phyloP scores from a whole-genome alignment of 345 rosid genomes.

The Lepidium africanum region DNA sequence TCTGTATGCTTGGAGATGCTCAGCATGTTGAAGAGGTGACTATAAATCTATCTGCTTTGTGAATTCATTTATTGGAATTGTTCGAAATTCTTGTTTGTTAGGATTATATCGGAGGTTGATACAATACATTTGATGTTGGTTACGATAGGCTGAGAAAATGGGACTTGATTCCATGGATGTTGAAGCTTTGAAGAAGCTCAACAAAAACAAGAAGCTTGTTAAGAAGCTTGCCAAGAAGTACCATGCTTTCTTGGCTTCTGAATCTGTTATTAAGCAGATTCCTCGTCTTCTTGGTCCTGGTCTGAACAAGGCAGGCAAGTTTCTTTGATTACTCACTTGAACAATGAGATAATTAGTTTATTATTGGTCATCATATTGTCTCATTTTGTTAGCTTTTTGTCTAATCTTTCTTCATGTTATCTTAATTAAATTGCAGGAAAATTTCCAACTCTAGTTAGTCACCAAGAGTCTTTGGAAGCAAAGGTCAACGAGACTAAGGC shows the following conservation, averaged over 20 bases:
- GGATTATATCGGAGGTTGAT: background rate
- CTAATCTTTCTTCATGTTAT: background rate
- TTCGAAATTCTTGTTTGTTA: background rate
- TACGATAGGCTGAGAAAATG: slow-evolving; percentile 35
- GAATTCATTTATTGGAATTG: background rate
- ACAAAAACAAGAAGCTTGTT: slow-evolving; percentile 42
- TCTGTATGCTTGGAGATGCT: slow-evolving; percentile 92
- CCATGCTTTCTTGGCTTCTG: slow-evolving; percentile 46
- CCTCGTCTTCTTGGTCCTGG: slow-evolving; percentile 46
- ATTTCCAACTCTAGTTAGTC: slow-evolving; percentile 57
- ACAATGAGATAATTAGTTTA: background rate
- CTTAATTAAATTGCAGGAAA: slow-evolving; percentile 34
- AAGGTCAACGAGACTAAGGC: slow-evolving; percentile 65
- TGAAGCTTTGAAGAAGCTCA: slow-evolving; percentile 36
- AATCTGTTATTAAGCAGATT: slow-evolving; percentile 43
- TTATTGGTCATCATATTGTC: too few species aligned
- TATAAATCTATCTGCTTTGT: background rate
- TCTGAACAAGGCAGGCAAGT: slow-evolving; percentile 43
- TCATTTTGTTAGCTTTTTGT: background rate
- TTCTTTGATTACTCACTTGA: background rate
- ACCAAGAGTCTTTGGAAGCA: slow-evolving; percentile 53
- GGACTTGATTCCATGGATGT: slow-evolving; percentile 39
- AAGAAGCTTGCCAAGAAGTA: slow-evolving; percentile 39
- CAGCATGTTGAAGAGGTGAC: slow-evolving; percentile 76
- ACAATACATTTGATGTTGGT: background rate